phyloP scores from a whole-genome alignment of 1,284 basidiomycete species.

The Moniliella sp. region DNA sequence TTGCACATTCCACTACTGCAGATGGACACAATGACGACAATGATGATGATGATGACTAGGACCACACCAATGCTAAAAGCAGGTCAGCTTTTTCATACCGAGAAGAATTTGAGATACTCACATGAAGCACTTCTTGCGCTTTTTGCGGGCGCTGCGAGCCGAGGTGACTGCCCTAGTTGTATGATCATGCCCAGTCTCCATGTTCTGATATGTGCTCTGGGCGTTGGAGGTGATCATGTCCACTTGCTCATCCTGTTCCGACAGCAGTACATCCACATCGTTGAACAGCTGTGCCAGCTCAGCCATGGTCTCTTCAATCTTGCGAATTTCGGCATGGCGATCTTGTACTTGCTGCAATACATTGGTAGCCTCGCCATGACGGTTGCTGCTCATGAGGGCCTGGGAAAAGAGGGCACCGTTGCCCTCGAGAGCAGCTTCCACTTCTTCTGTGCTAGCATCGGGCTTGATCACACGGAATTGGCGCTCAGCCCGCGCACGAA shows the following conservation, averaged over 20 bases:
- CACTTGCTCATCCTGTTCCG: slow-evolving; percentile 31
- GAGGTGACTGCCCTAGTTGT: too few relatives aligned
- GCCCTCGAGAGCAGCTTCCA: slow-evolving; percentile 53
- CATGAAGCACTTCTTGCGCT: too few relatives aligned
- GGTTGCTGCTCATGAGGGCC: slow-evolving; percentile 54
- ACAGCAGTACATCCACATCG: slow-evolving; percentile 39
- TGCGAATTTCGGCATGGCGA: slow-evolving; percentile 64
- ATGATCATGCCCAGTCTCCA: too few relatives aligned
- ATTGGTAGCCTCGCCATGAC: slow-evolving; percentile 59
- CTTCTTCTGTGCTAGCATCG: slow-evolving; percentile 62
- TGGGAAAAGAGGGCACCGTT: slow-evolving; percentile 60
- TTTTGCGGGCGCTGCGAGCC: too few relatives aligned
- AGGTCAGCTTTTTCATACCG: too few relatives aligned
- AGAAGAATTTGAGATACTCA: too few relatives aligned
- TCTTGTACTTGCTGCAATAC: slow-evolving; percentile 77
- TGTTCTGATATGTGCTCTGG: too few relatives aligned
- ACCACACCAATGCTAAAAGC: too few relatives aligned
- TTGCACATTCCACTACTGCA: too few relatives aligned
- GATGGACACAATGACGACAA: too few relatives aligned
- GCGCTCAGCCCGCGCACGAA: slow-evolving; percentile 78
- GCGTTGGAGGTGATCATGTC: too few relatives aligned
- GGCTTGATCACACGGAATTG: slow-evolving; percentile 88
- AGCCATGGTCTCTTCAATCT: slow-evolving; percentile 63
- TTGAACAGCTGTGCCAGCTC: slow-evolving; percentile 70
- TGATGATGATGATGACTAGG: too few relatives aligned